Evolutionary conservation across 164 flowering plant species (phyloP).

Genomic region (Aristolochia fimbriata): DNA sequence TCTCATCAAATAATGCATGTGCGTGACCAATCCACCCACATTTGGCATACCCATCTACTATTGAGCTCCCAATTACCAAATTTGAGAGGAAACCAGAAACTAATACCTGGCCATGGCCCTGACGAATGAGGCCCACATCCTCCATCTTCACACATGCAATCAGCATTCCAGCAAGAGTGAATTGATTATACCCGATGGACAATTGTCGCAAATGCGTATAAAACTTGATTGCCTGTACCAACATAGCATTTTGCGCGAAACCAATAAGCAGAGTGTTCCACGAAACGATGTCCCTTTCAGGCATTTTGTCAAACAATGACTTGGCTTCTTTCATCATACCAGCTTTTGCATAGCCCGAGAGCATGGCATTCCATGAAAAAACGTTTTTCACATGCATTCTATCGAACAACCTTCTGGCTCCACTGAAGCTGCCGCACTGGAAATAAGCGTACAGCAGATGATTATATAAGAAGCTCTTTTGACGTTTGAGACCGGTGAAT

Average conservation of each 20-base stretch:
- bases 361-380: slow-evolving; percentile 64
- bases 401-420: slow-evolving; percentile 56
- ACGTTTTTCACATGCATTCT: slow-evolving; percentile 53
- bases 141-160: slow-evolving; percentile 44
- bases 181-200: slow-evolving; percentile 39
- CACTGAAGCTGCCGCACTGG: slow-evolving; percentile 31
- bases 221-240: slow-evolving; percentile 35
- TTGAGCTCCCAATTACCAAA: slow-evolving; percentile 47
- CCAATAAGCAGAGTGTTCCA: slow-evolving; percentile 77
- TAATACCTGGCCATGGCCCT: slow-evolving; percentile 62
- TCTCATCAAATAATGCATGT: slow-evolving; percentile 45
- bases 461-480: slow-evolving; percentile 37
- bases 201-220: slow-evolving; percentile 35
- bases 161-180: slow-evolving; percentile 60
- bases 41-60: slow-evolving; percentile 62
- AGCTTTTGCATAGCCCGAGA: slow-evolving; percentile 56
- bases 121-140: slow-evolving; percentile 33
- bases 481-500: slow-evolving; percentile 35
- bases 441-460: slow-evolving; percentile 48
- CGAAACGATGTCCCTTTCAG: slow-evolving; percentile 53
- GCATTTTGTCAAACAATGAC: slow-evolving; percentile 53
- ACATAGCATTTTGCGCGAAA: slow-evolving; percentile 35
- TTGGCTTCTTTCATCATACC: slow-evolving; percentile 37
- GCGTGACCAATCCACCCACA: slow-evolving; percentile 46
- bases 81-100: slow-evolving; percentile 40